Evolutionary conservation across 805 yeast genomes (phyloP), one percentile per base, ranked within the genome.

Genomic region (Candida yuanshanica): DNA sequence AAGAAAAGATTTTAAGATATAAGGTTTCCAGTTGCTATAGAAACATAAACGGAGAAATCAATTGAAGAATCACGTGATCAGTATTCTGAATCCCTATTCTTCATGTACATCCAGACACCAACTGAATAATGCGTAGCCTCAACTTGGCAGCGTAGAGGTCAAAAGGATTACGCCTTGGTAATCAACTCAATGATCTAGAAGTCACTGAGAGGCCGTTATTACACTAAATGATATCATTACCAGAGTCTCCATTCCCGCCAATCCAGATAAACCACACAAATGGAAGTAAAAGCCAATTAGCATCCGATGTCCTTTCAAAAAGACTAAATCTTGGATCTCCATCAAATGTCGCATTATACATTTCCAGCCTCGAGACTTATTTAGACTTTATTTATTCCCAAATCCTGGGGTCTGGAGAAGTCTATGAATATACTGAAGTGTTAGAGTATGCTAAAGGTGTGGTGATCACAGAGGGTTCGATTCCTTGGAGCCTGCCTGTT

Each of bases 401-500:
- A 7, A 14, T 45, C 3, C 4, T 37, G 7, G 17, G 24, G 1
- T 16, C 25, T 2, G 41, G 34, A 17, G 31, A 37, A 5, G 37
- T 39, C 12, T 7, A 25, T 1, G 33, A 11, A 9, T 38, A 39
- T 20, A 7, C 20, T 7, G 37, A 40, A 4, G 42, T 40, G 4
- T 7, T 42, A 2, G 10, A 9, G 2, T 17, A 26, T 7, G 9
- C 41, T 4, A 10, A 23, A 6, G 7, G 9, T 1, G 13, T 45
- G 7, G 7, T 33, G 5, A 17, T 40, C 2, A 20, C 18, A n/a
- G 38, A 21, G 2, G 21, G 24, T 17, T 13, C 36, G 1, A 36
- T 43, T 3, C 58, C 58, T 1, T 53, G 58, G 58, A 31, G 22
- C 2, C 16, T 48, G n/a, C 42, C 43, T 5, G 27, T 31, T 9